Base-by-base conservation (phyloP, 164 flowering plant species). In the Vitis amurensis region DNA sequence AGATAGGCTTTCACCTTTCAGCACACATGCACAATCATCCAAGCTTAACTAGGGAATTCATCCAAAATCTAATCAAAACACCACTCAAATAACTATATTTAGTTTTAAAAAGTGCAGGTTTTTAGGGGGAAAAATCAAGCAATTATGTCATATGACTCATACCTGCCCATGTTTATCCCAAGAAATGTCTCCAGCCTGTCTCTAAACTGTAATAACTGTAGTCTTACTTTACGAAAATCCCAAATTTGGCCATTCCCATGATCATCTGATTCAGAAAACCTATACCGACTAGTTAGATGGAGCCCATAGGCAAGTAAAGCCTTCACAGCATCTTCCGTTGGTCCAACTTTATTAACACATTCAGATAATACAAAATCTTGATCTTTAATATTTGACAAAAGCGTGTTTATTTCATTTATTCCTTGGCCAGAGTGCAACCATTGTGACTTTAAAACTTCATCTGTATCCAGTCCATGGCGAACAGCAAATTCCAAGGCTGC, bases 151-250 rank as follows among this genome's bases (percentile, higher is more conserved):
- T 17, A 37, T 55, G 47, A 69, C 48, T 19, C 14, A 12, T 76
- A 96, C 99, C 99, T 93, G 88, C 98, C 98, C 99, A 93, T 93
- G 79, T 91, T 96, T 84, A 96, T 87, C 58, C 98, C 98, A 53
- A 92, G 70, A 84, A 81, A 96, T 79, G 99, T 92, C 80, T 96
- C 98, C 75, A 96, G 80, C 81, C 87, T 87, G 81, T 96, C 99
- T 77, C 76, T 81, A 69, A 78, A 89, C 76, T 89, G 99, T 83
- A 96, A 75, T 59, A 96, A 71, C 75, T 83, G 88, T 68, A 96
- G 91, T 68, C 99, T 86, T 47, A 77, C 63, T 76, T 89, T 63
- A 57, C 94, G 87, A 15, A 73, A 81, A 76, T 86, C 80, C 97
- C 93, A 92, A 67, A 80, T 58, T 74, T 79, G 66, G 17, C 55